Base-by-base conservation (phyloP, 192 early-diverging fungal genomes). In the Nowakowskiella sp. region DNA sequence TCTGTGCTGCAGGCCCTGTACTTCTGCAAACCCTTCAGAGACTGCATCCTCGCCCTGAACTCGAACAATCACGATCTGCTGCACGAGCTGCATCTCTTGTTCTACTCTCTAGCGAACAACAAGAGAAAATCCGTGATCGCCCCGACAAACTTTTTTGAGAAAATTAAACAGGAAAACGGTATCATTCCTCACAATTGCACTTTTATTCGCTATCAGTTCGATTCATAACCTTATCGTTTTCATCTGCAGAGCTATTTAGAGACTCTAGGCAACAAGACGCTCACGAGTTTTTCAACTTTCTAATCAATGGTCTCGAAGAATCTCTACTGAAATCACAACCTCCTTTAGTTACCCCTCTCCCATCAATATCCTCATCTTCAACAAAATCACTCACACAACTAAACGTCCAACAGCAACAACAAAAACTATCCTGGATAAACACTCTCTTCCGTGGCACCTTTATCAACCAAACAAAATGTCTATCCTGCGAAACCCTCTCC, bases 221-320 rank as follows among this genome's bases (percentile, higher is more conserved):
- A 26, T 26, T 57, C 13, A 10, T 9, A 1, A 16, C 4, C 23
- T 10, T 58, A 13, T 31, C 30, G 44, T 21, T 53, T 49, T 48
- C 16, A 47, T 31, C n/a, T 34, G 2, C 64, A 91, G 93, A 94
- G 63, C 62, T 94, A 16, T 99, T 97, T 60, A 80, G 89, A 42
- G 84, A 85, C 56, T 92, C 86, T 24, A 85, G 85, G 74, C 96
- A 99, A 62, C 96, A 99, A 65, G 96, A 99, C 65, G 94, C 93
- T 0, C 96, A 99, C 64, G 96, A 99, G 69, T 92, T 97, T 61
- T 71, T 99, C 30, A 97, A 96, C 74, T 97, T 85, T 62, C 53
- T 91, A 9, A 70, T 99, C 16, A 96, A 97, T 62, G 83, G 85
- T 10, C 88, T 99, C 48, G 84, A 83, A 8, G 95, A 99, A 55